phyloP scores from a whole-genome alignment of 2,329 filamentous ascomycete genomes.

The Thielaviopsis musarum region DNA sequence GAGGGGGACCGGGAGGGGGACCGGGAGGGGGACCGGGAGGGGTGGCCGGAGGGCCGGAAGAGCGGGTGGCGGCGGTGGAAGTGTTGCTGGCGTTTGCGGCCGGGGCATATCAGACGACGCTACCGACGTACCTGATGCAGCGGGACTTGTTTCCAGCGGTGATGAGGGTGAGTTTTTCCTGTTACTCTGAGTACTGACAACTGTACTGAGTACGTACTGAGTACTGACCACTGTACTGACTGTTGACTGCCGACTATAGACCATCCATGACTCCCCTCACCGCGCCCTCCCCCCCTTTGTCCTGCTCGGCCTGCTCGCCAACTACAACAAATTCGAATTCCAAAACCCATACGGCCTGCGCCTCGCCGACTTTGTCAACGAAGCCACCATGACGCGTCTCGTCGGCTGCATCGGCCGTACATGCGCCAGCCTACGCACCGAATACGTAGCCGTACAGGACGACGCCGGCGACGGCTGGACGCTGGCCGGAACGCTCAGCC shows the following conservation, averaged over 20 bases:
- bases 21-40: constrained; percentile 51
- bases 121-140: constrained; percentile 90
- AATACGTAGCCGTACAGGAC: constrained; percentile 75
- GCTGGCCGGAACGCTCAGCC: constrained; percentile 59
- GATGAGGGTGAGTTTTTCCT: constrained; percentile 64
- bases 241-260: constrained; percentile 33
- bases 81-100: constrained; percentile 71
- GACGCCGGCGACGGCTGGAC: constrained; percentile 85
- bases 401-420: constrained; percentile 58
- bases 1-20: background rate
- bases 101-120: constrained; percentile 87
- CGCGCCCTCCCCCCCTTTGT: constrained; percentile 59
- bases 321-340: constrained; percentile 99
- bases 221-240: no score
- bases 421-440: constrained; percentile 49
- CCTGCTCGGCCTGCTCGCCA: constrained; percentile 72
- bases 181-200: no score
- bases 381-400: constrained; percentile 68
- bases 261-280: constrained; percentile 62
- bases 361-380: constrained; percentile 90
- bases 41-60: constrained; percentile 39
- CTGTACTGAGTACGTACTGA: no score
- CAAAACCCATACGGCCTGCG: constrained; percentile 90
- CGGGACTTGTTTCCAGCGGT: constrained; percentile 84
- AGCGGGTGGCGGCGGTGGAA: constrained; percentile 50